Evolutionary conservation across 108 stramenopile species (phyloP).

Genomic region (Nitzschia sp.): DNA sequence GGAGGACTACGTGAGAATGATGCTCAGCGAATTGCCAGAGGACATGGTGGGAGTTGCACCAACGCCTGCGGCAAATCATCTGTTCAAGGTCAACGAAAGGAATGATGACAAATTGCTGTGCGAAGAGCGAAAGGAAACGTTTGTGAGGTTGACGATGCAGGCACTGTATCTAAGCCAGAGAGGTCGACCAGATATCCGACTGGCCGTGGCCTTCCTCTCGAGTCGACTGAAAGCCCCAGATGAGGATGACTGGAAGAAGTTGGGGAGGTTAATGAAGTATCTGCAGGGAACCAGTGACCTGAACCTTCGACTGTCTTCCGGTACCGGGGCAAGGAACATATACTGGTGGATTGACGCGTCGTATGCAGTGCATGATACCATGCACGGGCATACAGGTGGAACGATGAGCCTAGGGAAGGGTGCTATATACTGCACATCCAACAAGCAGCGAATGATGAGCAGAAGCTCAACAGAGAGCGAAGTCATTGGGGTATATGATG

Average conservation of each 20-base stretch:
- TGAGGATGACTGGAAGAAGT: conserved; percentile 42
- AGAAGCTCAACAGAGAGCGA: conserved; percentile 52
- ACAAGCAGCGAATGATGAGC: conserved; percentile 34
- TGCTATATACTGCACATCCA: conserved; percentile 3
- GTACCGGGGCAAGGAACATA: conserved; percentile 5
- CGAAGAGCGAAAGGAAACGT: conserved; percentile 2
- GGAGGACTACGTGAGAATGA: conserved; percentile 24
- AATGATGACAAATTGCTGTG: too few relatives aligned
- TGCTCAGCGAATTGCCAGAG: conserved; percentile 26
- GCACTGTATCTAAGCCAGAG: conserved; percentile 33
- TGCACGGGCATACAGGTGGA: conserved; percentile 51
- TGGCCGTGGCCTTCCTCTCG: conserved; percentile 36
- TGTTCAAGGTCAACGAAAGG: conserved; percentile 42
- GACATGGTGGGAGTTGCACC: conserved; percentile 12
- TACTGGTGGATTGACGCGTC: conserved; percentile 57
- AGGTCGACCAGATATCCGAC: conserved; percentile 35
- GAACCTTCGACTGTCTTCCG: conserved; percentile 18
- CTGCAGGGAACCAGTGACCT: conserved; percentile 19
- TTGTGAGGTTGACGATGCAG: conserved; percentile 40
- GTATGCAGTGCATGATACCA: conserved; percentile 51
- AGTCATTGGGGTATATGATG: conserved; percentile 46
- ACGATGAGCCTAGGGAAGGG: conserved; percentile 48
- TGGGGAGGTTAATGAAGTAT: conserved; percentile 36
- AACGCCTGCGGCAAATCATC: conserved; percentile 28
- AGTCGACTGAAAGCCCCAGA: conserved; percentile 32